Evolutionary conservation across 805 yeast genomes (phyloP).

Genomic region (Metschnikowia koreensis): DNA sequence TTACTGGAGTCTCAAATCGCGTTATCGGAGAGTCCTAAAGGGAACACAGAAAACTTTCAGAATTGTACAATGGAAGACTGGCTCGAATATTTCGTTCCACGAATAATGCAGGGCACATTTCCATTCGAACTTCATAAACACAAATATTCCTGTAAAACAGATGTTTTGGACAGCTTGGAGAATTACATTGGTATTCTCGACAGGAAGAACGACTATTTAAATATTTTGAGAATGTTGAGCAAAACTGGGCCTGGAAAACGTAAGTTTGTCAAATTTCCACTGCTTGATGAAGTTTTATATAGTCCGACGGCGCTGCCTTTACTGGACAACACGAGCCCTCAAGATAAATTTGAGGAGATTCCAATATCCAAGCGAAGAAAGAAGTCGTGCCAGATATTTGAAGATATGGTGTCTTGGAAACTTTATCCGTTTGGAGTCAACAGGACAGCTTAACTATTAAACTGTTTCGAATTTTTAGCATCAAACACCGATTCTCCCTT

Average conservation of each 20-base stretch:
- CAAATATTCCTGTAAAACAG: background rate
- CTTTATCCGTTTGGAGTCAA: background rate
- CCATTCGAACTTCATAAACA: slow-evolving; percentile 6
- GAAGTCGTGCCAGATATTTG: background rate
- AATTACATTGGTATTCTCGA: background rate
- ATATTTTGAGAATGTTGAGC: background rate
- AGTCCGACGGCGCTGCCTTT: background rate
- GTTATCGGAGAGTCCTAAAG: background rate
- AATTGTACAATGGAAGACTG: background rate
- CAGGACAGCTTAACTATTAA: too few species aligned
- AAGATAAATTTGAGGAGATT: background rate
- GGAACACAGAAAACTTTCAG: background rate
- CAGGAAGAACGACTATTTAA: background rate
- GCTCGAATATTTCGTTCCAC: background rate
- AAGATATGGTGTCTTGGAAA: background rate
- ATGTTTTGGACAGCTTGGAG: background rate
- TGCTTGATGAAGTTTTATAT: slow-evolving; percentile 10
- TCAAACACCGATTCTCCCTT: too few species aligned
- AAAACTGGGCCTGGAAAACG: background rate
- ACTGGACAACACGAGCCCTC: background rate
- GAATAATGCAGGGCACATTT: background rate
- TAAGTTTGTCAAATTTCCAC: slow-evolving; percentile 7
- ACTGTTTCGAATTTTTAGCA: too few species aligned
- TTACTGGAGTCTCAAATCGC: background rate
- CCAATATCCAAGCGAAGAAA: background rate